Evolutionary conservation across 2,329 filamentous ascomycete species (phyloP), one percentile per base, ranked within the genome.

Genomic region (Sporothrix luriei): DNA sequence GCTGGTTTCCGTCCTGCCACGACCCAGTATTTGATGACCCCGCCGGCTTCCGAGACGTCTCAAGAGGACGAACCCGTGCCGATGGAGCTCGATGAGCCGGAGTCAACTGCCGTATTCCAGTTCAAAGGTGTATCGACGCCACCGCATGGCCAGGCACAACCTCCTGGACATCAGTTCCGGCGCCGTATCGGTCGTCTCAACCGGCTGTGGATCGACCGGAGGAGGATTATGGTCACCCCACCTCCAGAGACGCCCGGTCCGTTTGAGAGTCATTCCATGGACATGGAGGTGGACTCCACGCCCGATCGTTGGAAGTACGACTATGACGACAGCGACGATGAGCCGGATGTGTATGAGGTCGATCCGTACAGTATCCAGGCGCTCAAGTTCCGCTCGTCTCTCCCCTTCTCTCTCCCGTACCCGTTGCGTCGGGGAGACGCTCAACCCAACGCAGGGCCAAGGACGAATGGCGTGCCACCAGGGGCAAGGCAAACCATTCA

Each of bases 191-290:
- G 94, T 68, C 90, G 94, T 74, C 85, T 94, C 72, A 93, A 93
- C 73, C 89, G 94, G 51, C 79, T 97, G 74, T 93, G 93, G 86
- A 92, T 98, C 74, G 95, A 98, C 80, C 90, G 93, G 75, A 89
- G 91, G 74, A 89, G 90, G 69, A 40, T 70, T 26, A 82, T 93
- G 77, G 85, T 78, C 55, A 85, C 82, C 66, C 81, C 82, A 71
- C 82, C 79, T 76, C 82, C 80, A 78, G 79, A 78, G 76, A n/a
- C 24, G 43, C 48, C 54, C 26, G 46, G 13, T 19, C 26, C 13
- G 26, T 49, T 51, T 51, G 46, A 38, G 10, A 51, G 19, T 43
- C 52, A 48, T 2, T 29, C 49, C 0, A 70, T 71, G 70, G 73
- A 71, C 3, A 38, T 72, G 38, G 78, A 79, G 29, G 77, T 61